Base-by-base conservation (phyloP, 2,329 filamentous ascomycete genomes). In the Fusarium pseudoanthophilum region DNA sequence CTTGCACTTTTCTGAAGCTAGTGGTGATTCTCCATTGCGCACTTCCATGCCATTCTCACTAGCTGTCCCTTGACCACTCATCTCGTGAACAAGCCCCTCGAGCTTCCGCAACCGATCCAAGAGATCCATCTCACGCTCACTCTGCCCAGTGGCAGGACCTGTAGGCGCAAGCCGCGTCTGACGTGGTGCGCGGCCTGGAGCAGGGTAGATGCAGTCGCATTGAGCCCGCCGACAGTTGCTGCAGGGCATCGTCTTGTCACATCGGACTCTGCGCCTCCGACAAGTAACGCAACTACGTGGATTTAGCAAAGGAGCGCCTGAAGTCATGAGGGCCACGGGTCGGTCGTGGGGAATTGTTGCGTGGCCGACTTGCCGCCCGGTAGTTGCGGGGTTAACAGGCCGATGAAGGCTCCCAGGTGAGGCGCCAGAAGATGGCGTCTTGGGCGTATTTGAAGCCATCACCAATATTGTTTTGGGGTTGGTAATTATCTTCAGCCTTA, bases 211-310 rank as follows among this genome's bases (percentile, higher is more conserved):
- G 80, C 92, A 95, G 75, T 92, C 88, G 66, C 92, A 92, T 75
- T 90, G 84, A 39, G 91, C 91, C 69, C 91, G 89, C 45, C 71
- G 71, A 49, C 71, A 73, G 30, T 74, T 73, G 52, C 62, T 72
- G 80, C 92, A 94, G 18, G 92, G 91, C 84, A 93, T 89, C 74
- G 88, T 86, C 83, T 94, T 94, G 83, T 94, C 92, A 84, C 92
- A 94, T 75, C 92, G 92, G 53, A 94, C 92, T 81, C 93, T 92
- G 64, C 90, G 84, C 45, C 85, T 83, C 21, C 85, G 82, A 70
- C 85, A 87, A 26, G 84, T 86, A 16, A 86, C 84, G 69, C 85
- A 86, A 58, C 84, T 86, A 39, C 85, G 81, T 21, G 85, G 85
- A 67, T 86, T 86, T 42, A 86, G 62, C 37, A 80, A 52, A 78